phyloP scores from a whole-genome alignment of 2,329 filamentous ascomycete genomes.

The Aspergillus fijiensis region DNA sequence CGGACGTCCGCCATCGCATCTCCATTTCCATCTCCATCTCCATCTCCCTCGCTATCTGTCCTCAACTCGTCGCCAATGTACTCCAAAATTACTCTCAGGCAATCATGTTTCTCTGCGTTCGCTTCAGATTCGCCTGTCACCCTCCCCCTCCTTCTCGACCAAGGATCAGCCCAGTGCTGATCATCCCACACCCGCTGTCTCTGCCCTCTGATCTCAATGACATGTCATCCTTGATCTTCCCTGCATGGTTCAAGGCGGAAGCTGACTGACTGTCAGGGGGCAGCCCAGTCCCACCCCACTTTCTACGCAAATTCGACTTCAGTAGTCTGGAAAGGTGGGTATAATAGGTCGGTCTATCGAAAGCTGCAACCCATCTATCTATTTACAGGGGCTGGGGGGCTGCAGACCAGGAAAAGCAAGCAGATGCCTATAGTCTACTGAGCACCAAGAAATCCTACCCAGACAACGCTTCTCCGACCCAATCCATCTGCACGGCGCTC shows the following conservation, averaged over 20 bases:
- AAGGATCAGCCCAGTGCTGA: slow-evolving; percentile 3
- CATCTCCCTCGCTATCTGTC: background rate
- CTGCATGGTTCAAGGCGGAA: slow-evolving; percentile 5
- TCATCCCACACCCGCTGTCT: background rate
- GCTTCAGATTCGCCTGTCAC: background rate
- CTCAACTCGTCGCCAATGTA: background rate
- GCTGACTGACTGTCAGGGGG: slow-evolving; percentile 1
- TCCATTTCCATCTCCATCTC: too few relatives aligned
- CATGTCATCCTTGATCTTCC: slow-evolving; percentile 2
- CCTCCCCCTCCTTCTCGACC: background rate
- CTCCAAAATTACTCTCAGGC: background rate
- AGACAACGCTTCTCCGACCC: slow-evolving; percentile 55
- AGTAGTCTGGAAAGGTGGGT: background rate
- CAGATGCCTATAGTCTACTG: background rate
- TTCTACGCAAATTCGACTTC: background rate
- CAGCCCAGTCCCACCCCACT: background rate
- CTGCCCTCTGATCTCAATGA: slow-evolving; percentile 6
- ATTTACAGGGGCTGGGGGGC: background rate
- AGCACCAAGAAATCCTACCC: slow-evolving; percentile 16
- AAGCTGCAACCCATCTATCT: background rate
- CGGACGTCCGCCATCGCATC: background rate
- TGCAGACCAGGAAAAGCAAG: background rate
- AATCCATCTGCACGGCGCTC: slow-evolving; percentile 62
- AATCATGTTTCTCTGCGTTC: background rate
- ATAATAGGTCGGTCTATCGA: background rate